These are phyloP conservation scores for Babesia sp. DNA, from an alignment of 169 alveolate species.

Conservation along the genomic window DNA sequence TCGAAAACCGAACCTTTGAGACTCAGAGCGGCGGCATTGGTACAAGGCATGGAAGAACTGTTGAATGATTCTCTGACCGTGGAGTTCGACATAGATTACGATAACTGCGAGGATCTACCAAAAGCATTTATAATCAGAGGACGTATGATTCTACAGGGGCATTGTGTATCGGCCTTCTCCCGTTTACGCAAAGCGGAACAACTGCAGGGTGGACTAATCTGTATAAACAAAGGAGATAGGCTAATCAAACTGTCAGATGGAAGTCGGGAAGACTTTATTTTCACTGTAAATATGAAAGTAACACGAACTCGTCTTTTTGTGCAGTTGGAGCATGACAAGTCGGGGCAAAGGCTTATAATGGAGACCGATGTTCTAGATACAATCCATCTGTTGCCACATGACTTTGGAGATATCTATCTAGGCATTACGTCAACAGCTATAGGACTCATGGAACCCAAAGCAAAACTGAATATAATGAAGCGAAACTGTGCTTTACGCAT, in stretches of 20 bases:
- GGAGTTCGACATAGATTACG: conserved; percentile 26
- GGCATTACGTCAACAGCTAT: conserved; percentile 4
- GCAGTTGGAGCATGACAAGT: conserved; percentile 1
- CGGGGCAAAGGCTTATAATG: conserved; percentile 6
- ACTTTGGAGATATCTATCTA: conserved; percentile 27
- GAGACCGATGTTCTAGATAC: conserved; percentile 42
- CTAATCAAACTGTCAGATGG: not conserved
- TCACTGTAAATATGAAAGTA: conserved; percentile 1
- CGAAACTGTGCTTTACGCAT: conserved; percentile 23
- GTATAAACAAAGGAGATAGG: conserved; percentile 2
- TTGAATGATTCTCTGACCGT: conserved; percentile 3
- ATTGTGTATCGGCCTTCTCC: conserved; percentile 9
- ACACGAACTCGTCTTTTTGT: not conserved
- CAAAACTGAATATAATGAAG: not conserved
- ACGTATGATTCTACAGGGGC: not conserved
- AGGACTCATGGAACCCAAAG: not conserved
- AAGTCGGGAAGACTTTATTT: conserved; percentile 8
- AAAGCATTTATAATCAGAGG: not conserved
- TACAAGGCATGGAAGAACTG: not conserved
- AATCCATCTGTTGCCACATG: conserved; percentile 17
- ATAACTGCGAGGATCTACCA: not conserved
- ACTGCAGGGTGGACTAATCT: not conserved
- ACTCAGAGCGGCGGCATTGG: not conserved
- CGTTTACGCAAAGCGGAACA: not conserved
- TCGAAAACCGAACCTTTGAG: conserved; percentile 10